A percentile compares a stretch with the other conserved stretches of the same genome.
phyloP scores from a whole-genome alignment of 352 stramenopile genomes.

The Nothophytophthora sp. region DNA sequence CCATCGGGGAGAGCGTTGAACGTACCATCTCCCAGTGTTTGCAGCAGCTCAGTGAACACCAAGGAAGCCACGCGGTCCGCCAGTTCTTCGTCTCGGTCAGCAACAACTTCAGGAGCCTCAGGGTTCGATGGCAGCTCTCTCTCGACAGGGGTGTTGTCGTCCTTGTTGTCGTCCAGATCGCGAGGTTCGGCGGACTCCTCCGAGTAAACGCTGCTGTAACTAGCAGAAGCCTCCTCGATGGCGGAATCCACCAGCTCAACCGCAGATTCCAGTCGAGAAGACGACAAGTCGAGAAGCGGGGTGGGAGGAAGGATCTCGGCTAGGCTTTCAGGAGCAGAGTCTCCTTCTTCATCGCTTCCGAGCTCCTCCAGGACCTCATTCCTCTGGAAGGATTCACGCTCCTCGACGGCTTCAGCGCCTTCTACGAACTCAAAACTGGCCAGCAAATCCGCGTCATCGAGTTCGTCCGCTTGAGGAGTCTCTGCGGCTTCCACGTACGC shows the following conservation, averaged over 20 bases:
- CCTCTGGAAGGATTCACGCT: not conserved
- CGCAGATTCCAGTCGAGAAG: not conserved
- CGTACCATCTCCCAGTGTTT: conserved; percentile 19
- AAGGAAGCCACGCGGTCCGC: conserved; percentile 18
- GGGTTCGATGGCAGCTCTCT: not conserved
- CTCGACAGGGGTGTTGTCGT: not conserved
- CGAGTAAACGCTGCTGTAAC: not conserved
- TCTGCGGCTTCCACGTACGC: conserved; percentile 27
- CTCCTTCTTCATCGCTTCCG: no score
- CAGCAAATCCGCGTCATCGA: conserved; percentile 3
- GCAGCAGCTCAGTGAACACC: conserved; percentile 22
- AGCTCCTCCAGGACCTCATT: not conserved
- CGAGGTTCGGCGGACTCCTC: not conserved
- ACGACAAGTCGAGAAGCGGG: not conserved
- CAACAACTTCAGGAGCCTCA: not conserved
- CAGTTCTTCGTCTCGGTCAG: not conserved
- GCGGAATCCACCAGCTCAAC: not conserved
- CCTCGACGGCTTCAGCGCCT: conserved; percentile 13
- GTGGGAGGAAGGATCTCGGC: not conserved
- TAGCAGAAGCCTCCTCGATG: not conserved
- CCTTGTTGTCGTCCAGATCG: no score
- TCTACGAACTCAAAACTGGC: conserved; percentile 20
- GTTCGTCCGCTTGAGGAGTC: not conserved
- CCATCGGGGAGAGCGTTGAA: not conserved
- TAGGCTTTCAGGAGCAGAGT: no score